phyloP scores from a whole-genome alignment of 345 rosid genomes.

The Durio zibethinus region DNA sequence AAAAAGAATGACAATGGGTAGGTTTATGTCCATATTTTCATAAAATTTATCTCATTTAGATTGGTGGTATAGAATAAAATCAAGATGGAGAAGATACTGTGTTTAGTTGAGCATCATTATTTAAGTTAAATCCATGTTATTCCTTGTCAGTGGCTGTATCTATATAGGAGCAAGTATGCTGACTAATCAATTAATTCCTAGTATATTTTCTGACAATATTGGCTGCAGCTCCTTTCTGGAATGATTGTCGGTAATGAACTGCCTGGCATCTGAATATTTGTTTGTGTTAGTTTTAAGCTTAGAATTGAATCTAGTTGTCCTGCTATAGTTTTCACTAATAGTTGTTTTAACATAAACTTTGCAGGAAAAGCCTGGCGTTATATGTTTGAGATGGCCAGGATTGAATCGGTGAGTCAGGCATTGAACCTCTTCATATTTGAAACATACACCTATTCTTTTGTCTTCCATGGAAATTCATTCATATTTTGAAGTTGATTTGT shows the following conservation, averaged over 20 bases:
- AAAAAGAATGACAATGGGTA: too few relatives aligned
- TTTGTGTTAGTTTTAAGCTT: not conserved
- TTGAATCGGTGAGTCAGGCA: conserved; percentile 63
- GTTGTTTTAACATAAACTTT: conserved; percentile 17
- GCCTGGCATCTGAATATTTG: not conserved
- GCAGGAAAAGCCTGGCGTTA: conserved; percentile 75
- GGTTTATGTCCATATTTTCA: not conserved
- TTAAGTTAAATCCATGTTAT: not conserved
- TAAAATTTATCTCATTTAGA: not conserved
- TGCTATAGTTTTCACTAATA: conserved; percentile 9
- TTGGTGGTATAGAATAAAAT: not conserved
- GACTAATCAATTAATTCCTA: not conserved
- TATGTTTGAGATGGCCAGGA: conserved; percentile 96
- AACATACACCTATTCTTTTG: not conserved
- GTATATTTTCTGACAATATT: not conserved
- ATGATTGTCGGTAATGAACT: not conserved
- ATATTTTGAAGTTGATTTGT: not conserved
- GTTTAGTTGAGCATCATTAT: not conserved
- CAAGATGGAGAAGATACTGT: not conserved
- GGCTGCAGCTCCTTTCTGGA: not conserved
- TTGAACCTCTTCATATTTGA: conserved; percentile 19
- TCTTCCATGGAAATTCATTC: not conserved
- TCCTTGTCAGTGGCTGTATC: not conserved
- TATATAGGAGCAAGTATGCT: not conserved
- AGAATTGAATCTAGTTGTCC: not conserved